Evolutionary conservation across 257 asterid species (phyloP), one percentile per base, ranked within the genome.

Genomic region (Solanum peruvianum): DNA sequence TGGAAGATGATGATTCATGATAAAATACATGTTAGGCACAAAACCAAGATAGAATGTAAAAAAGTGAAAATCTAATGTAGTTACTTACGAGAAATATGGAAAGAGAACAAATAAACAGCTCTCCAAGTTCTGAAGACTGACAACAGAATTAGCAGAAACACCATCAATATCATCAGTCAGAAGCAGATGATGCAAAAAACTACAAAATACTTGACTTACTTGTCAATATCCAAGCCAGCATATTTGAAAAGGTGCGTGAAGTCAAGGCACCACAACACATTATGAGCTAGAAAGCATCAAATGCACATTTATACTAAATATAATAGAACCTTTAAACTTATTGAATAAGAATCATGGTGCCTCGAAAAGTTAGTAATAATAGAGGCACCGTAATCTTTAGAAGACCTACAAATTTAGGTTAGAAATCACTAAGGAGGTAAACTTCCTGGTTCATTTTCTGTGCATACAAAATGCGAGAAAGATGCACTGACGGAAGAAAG

Each of bases 41-140:
- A 44, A 85, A 21, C 58, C 87, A 60, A 76, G 71, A 44, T 82
- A 71, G 64, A 45, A 64, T 31, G 89, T 18, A 39, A 47, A 87
- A 64, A 86, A 81, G 33, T 62, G 89, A 87, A 58, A 56, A 86
- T 85, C 77, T 88, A 66, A 60, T 41, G 56, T 86, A 83, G 88
- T 85, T 69, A 85, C 99, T 94, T 93, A 97, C 99, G 99, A 96
- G 93, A 97, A 96, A 91, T 97, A 97, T 66, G 99, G 99, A 88
- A 96, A 97, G 87, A 97, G 99, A 89, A 97, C 99, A 93, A 97
- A 93, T 71, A 97, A 93, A 89, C 99, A 97, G 94, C 98, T 94
- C 94, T 97, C 99, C 98, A 97, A 93, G 93, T 97, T 97, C 93
- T 96, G 99, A 93, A 97, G 99, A 88, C 99, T 96, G 95, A 25